Conservation (phyloP, 2,329 filamentous ascomycete species). For the Phaeosphaeria sp. region DNA sequence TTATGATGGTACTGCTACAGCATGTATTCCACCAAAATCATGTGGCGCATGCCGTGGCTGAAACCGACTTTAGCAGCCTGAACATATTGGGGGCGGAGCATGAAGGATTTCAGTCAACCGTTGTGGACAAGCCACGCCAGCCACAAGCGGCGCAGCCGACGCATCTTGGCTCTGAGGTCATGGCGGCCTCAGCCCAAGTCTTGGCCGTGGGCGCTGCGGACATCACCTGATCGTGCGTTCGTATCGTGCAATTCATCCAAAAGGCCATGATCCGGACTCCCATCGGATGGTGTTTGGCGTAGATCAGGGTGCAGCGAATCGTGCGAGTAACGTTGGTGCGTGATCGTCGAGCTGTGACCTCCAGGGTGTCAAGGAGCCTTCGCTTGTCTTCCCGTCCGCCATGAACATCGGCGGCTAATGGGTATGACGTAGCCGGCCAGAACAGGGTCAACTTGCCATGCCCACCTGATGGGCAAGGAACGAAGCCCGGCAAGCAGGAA, state of each 20-base stretch:
- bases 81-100: neutral
- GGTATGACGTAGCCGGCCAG: neutral
- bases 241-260: neutral
- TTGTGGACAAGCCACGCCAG: neutral
- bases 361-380: neutral
- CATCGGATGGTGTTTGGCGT: neutral
- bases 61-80: no score
- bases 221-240: neutral
- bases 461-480: neutral
- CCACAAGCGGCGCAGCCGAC: neutral
- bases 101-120: neutral
- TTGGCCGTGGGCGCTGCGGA: neutral
- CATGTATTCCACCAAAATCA: no score
- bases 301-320: neutral
- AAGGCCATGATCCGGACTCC: neutral
- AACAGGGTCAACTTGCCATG: neutral
- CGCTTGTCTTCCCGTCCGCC: neutral
- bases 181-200: neutral
- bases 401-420: neutral
- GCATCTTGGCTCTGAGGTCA: neutral
- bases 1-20: no score
- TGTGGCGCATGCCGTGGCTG: no score
- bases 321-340: neutral
- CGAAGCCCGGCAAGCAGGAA: neutral
- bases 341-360: slow-evolving; percentile 2